Conservation (phyloP, 805 yeast species). For the Pichia pseudocactophila region DNA sequence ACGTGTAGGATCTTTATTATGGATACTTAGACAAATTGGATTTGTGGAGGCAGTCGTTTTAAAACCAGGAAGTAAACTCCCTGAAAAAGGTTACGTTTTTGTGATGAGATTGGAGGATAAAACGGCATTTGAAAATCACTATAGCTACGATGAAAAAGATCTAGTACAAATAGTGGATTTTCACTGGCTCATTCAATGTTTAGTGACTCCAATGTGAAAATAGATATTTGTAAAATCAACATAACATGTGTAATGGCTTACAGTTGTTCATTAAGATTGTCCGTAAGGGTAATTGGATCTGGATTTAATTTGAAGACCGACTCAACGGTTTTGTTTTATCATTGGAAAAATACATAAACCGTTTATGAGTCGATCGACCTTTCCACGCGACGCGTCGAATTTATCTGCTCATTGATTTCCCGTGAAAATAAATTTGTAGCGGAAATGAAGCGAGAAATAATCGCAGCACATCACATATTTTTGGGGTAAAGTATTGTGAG, state of each 20-base stretch:
- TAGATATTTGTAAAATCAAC: neutral
- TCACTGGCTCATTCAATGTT: conserved; percentile 64
- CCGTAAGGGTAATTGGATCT: too few relatives aligned
- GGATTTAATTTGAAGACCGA: too few relatives aligned
- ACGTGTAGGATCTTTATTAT: conserved; percentile 1
- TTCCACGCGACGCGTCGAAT: too few relatives aligned
- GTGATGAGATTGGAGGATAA: neutral
- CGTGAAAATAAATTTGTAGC: too few relatives aligned
- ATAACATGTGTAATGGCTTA: too few relatives aligned
- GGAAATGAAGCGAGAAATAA: too few relatives aligned
- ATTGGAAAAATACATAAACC: too few relatives aligned
- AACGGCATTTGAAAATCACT: neutral
- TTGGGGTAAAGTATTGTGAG: too few relatives aligned
- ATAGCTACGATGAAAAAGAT: neutral
- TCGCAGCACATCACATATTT: too few relatives aligned
- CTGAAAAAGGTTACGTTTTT: neutral
- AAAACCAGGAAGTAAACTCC: neutral
- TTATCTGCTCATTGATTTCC: too few relatives aligned
- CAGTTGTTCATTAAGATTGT: too few relatives aligned
- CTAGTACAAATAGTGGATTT: conserved; percentile 32
- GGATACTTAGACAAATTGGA: conserved; percentile 7
- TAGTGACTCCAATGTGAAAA: conserved; percentile 26
- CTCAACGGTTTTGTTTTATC: neutral
- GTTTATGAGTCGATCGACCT: too few relatives aligned
- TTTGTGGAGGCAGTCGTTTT: neutral